A percentile compares a stretch with the other conserved stretches of the same genome.
Conservation (phyloP, 257 asterid genomes). For the Petunia secreta region DNA sequence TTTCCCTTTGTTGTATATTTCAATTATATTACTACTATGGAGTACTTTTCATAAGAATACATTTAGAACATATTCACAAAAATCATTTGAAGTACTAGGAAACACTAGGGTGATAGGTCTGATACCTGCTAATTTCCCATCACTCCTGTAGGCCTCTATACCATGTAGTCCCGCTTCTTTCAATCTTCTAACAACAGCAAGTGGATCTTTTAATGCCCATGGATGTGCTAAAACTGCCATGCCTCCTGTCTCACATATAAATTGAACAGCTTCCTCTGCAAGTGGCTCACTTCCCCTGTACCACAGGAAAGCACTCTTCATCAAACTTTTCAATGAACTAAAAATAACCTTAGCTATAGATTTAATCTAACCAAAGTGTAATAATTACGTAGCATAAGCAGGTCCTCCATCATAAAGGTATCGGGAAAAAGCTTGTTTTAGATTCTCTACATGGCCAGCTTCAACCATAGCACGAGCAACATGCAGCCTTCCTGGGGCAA, state of each 20-base stretch:
- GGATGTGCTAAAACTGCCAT: slow-evolving; percentile 97
- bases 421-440: slow-evolving; percentile 81
- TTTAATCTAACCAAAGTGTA: slow-evolving; percentile 19
- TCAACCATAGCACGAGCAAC: slow-evolving; percentile 98
- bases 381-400: slow-evolving; percentile 86
- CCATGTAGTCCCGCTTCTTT: slow-evolving; percentile 90
- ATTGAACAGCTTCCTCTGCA: slow-evolving; percentile 75
- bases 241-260: slow-evolving; percentile 91
- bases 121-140: slow-evolving; percentile 82
- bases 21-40: slow-evolving; percentile 2
- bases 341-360: not conserved
- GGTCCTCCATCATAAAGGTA: slow-evolving; percentile 98
- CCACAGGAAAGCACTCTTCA: slow-evolving; percentile 17
- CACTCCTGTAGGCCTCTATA: slow-evolving; percentile 88
- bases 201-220: slow-evolving; percentile 90
- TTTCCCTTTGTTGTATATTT: not conserved
- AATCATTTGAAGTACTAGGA: not conserved
- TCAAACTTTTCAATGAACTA: slow-evolving; percentile 22
- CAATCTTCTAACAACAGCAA: slow-evolving; percentile 64
- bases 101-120: not conserved
- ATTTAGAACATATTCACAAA: slow-evolving; percentile 13
- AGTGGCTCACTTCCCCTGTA: slow-evolving; percentile 91
- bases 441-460: slow-evolving; percentile 94
- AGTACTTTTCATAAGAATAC: not conserved
- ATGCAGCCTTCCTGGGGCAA: slow-evolving; percentile 96